These are phyloP conservation scores for Domatiomyces catenatus DNA, from an alignment of 2,329 filamentous ascomycete genomes.

Conservation along the genomic window DNA sequence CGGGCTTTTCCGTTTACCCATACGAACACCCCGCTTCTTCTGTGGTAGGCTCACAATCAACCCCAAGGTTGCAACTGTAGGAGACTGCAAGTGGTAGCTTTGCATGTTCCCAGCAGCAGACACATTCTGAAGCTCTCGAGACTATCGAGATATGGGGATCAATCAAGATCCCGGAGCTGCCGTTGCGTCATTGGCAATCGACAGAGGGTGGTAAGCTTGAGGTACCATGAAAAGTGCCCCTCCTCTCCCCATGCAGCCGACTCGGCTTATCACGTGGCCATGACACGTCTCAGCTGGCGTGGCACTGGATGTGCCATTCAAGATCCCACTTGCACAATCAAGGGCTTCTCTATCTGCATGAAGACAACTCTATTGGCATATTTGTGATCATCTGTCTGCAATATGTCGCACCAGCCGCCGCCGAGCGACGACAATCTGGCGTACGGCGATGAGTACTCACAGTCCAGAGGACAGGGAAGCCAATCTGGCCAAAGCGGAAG, in stretches of 20 bases:
- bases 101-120: background rate
- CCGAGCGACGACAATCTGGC: constrained; percentile 36
- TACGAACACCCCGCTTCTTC: background rate
- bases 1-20: background rate
- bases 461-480: constrained; percentile 15
- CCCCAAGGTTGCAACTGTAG: background rate
- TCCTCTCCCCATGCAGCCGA: background rate
- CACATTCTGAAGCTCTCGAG: background rate
- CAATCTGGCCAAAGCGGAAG: constrained; percentile 27
- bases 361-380: background rate
- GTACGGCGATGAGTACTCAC: constrained; percentile 37
- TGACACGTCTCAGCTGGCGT: background rate
- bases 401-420: constrained; percentile 10
- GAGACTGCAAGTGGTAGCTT: background rate
- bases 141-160: background rate
- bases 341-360: background rate
- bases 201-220: background rate
- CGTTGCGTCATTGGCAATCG: background rate
- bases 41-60: background rate
- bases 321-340: background rate
- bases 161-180: background rate
- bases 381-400: background rate
- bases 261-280: background rate
- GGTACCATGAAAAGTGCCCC: background rate
- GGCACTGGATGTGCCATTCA: background rate